These are phyloP conservation scores for Verbascum thapsus DNA, from an alignment of 257 asterid species.

Conservation along the genomic window DNA sequence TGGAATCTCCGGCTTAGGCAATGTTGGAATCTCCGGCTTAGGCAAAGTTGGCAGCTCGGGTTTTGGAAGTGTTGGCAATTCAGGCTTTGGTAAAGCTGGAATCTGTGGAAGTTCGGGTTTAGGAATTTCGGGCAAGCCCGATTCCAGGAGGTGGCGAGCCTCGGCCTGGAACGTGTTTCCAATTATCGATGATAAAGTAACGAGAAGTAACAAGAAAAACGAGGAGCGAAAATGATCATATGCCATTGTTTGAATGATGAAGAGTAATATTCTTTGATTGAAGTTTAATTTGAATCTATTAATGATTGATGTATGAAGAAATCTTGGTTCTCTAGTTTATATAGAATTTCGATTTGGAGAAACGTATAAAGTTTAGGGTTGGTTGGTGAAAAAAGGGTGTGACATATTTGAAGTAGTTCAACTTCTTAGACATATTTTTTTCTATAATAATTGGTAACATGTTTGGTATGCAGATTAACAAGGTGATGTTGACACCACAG, in stretches of 20 bases:
- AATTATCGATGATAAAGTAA: background rate
- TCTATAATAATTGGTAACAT: no score
- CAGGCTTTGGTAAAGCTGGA: slow-evolving; percentile 22
- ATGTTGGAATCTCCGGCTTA: slow-evolving; percentile 22
- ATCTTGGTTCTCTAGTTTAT: background rate
- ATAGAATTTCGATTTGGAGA: slow-evolving; percentile 2
- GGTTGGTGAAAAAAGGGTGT: no score
- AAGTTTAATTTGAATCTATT: background rate
- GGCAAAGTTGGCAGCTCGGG: slow-evolving; percentile 3
- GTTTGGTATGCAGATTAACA: no score
- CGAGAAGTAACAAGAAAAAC: slow-evolving; percentile 14
- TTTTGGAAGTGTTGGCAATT: slow-evolving; percentile 9
- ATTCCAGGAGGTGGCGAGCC: slow-evolving; percentile 26
- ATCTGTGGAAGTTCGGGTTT: slow-evolving; percentile 18
- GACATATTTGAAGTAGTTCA: no score
- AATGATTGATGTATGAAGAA: slow-evolving; percentile 1
- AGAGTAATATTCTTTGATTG: background rate
- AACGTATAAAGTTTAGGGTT: no score
- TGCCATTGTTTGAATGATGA: background rate
- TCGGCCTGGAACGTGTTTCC: slow-evolving; percentile 1
- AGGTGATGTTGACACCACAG: no score
- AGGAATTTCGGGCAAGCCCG: slow-evolving; percentile 1
- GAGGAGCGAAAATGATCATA: background rate
- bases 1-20: slow-evolving; percentile 18
- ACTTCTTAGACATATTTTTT: no score